A percentile compares a stretch with the other conserved stretches of the same genome.
Conservation (phyloP, 495 filamentous ascomycete species). For the Thozetella sp. region DNA sequence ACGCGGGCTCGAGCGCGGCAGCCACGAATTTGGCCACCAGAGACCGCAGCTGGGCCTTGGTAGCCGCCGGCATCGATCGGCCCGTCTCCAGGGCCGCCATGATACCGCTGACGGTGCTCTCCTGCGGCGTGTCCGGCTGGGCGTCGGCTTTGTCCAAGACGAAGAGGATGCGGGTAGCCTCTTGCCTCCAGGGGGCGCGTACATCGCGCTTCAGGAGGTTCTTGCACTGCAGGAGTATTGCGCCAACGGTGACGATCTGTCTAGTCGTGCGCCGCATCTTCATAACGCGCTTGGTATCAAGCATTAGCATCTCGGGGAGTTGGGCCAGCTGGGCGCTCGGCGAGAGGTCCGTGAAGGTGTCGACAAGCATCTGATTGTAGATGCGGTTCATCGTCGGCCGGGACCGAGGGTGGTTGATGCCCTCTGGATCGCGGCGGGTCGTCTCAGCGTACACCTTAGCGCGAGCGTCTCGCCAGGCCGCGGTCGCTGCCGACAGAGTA, state of each 20-base stretch:
- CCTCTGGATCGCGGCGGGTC: slow-evolving; percentile 71
- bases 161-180: slow-evolving; percentile 74
- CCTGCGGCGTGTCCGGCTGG: slow-evolving; percentile 50
- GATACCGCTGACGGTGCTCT: slow-evolving; percentile 62
- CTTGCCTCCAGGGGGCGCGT: slow-evolving; percentile 83
- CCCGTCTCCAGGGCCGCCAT: slow-evolving; percentile 79
- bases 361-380: slow-evolving; percentile 76
- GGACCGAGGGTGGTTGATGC: slow-evolving; percentile 52
- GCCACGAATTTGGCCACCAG: slow-evolving; percentile 52
- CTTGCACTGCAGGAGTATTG: slow-evolving; percentile 89
- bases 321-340: slow-evolving; percentile 52
- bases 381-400: slow-evolving; percentile 68
- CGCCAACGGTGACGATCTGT: slow-evolving; percentile 74
- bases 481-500: slow-evolving; percentile 64
- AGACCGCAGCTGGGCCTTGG: slow-evolving; percentile 55
- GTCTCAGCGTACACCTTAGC: slow-evolving; percentile 71
- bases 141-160: slow-evolving; percentile 44
- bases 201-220: slow-evolving; percentile 94
- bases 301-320: slow-evolving; percentile 82
- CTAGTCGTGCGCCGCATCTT: slow-evolving; percentile 69
- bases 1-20: slow-evolving; percentile 43
- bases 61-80: slow-evolving; percentile 74
- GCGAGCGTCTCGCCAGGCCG: slow-evolving; percentile 73
- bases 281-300: slow-evolving; percentile 73
- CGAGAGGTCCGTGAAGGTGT: slow-evolving; percentile 50